Percentiles rank a stretch among this genome's conserved stretches.
These are phyloP conservation scores for Cardiospermum halicacabum DNA, from an alignment of 345 rosid species.

Conservation along the genomic window DNA sequence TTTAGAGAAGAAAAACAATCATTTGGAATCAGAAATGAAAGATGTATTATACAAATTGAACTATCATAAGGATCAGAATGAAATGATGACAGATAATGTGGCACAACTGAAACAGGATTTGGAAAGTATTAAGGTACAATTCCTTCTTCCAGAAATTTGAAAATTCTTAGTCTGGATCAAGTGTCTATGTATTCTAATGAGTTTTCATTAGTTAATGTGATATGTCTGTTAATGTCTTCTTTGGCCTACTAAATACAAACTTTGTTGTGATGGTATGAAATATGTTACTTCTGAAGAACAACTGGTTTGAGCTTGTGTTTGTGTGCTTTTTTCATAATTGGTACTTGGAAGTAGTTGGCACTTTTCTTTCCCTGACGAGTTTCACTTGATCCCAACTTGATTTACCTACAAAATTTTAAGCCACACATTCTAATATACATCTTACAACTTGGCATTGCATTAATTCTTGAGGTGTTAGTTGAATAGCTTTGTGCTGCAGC, in stretches of 20 bases:
- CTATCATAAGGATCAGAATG: slow-evolving; percentile 49
- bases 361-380: neutral
- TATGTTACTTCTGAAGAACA: neutral
- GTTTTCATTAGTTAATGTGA: neutral
- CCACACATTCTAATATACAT: neutral
- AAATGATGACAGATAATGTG: slow-evolving; percentile 42
- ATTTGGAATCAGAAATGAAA: slow-evolving; percentile 47
- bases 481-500: neutral
- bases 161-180: neutral
- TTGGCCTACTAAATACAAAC: neutral
- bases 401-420: neutral
- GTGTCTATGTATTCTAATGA: neutral
- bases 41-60: slow-evolving; percentile 46
- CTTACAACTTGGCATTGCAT: neutral
- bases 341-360: neutral
- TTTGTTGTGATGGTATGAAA: neutral
- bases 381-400: neutral
- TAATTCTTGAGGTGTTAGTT: neutral
- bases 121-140: slow-evolving; percentile 54
- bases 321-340: neutral
- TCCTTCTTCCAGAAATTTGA: neutral
- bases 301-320: neutral
- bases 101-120: slow-evolving; percentile 45
- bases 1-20: slow-evolving; percentile 65
- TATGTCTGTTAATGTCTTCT: neutral